phyloP scores from a whole-genome alignment of 768 basidiomycete genomes.

The Cystobasidiopsis lactophilus region DNA sequence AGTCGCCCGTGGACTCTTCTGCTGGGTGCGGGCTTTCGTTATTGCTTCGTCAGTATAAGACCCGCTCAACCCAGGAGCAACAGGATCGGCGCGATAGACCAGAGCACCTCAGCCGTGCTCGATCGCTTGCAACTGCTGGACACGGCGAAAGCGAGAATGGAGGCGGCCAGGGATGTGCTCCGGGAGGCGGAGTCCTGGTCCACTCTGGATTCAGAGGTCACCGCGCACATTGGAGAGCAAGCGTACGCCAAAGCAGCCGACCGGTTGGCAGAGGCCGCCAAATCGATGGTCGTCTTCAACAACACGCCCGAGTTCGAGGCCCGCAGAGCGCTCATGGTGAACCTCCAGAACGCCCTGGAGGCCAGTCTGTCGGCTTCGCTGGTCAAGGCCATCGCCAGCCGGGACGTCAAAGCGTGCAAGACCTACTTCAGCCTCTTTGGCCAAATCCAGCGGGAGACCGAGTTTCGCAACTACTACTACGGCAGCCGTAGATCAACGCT shows the following conservation, averaged over 20 bases:
- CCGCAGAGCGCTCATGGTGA: constrained; percentile 63
- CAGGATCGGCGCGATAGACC: constrained; percentile 25
- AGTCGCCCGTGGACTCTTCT: constrained; percentile 25
- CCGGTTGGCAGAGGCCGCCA: constrained; percentile 65
- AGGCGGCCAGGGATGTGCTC: constrained; percentile 65
- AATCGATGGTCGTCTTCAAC: constrained; percentile 75
- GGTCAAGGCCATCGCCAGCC: constrained; percentile 59
- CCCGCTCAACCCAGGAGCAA: background rate
- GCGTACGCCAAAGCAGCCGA: constrained; percentile 78
- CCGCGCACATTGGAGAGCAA: constrained; percentile 52
- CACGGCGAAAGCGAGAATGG: constrained; percentile 64
- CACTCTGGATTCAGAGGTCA: constrained; percentile 78
- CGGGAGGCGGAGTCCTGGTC: constrained; percentile 94
- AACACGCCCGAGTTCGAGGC: constrained; percentile 79
- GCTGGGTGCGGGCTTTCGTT: too few species aligned
- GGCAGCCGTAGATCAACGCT: constrained; percentile 49
- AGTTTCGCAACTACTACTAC: constrained; percentile 87
- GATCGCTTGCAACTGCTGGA: constrained; percentile 62
- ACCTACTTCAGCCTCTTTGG: constrained; percentile 68
- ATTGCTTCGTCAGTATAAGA: too few species aligned
- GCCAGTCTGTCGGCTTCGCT: constrained; percentile 74
- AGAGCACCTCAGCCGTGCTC: constrained; percentile 42
- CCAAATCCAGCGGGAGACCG: constrained; percentile 71
- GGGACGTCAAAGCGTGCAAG: constrained; percentile 51
- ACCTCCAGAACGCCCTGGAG: constrained; percentile 86